Percentiles rank a stretch among this genome's conserved stretches.
Conservation (phyloP, 768 basidiomycete genomes). For the Pisolithus marmoratus region DNA sequence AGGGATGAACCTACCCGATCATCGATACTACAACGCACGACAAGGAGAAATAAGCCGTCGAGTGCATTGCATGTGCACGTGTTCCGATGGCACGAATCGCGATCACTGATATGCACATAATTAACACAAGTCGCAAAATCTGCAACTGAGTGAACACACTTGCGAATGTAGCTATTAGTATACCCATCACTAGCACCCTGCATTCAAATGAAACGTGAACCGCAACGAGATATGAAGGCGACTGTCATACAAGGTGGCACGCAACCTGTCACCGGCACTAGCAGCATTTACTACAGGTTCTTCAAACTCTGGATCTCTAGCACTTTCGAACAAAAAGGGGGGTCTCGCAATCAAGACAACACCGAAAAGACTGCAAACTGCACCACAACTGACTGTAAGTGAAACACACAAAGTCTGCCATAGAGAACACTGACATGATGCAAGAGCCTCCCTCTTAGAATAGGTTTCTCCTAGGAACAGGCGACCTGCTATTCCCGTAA, state of each 20-base stretch:
- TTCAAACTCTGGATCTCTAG: not conserved
- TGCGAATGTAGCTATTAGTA: conserved; percentile 59
- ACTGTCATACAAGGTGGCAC: conserved; percentile 51
- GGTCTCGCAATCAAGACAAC: conserved; percentile 82
- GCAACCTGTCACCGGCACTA: conserved; percentile 37
- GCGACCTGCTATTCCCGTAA: conserved; percentile 56
- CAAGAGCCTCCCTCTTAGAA: conserved; percentile 48
- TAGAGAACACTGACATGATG: conserved; percentile 34
- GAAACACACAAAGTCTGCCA: not conserved
- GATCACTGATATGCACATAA: conserved; percentile 29
- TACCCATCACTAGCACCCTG: conserved; percentile 61
- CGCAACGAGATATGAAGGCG: not conserved
- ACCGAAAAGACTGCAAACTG: conserved; percentile 64
- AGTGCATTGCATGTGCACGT: conserved; percentile 70
- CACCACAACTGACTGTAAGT: not conserved
- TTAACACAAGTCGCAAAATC: not conserved
- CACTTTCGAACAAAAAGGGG: conserved; percentile 57
- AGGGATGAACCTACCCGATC: conserved; percentile 4
- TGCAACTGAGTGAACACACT: conserved; percentile 39
- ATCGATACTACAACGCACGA: conserved; percentile 37
- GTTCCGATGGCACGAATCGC: conserved; percentile 66
- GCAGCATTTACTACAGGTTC: not conserved
- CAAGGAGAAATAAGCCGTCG: conserved; percentile 59
- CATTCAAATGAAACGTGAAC: not conserved
- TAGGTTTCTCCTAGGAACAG: conserved; percentile 59